Percentiles rank a stretch among this genome's conserved stretches.
phyloP scores from a whole-genome alignment of 108 stramenopile species.

The Ochromonas danica region DNA sequence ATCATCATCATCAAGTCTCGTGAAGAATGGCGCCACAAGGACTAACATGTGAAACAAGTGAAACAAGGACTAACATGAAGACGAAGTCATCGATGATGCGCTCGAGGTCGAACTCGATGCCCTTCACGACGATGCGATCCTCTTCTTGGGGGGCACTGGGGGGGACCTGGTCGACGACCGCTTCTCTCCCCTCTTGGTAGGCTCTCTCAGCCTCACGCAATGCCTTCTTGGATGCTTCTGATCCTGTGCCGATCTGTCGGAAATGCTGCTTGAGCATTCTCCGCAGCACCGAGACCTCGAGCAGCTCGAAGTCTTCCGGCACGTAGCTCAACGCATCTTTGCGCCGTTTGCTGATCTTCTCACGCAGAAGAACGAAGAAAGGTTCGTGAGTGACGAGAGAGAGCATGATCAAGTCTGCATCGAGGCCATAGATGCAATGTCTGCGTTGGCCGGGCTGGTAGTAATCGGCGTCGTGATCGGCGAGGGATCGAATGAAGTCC shows the following conservation, averaged over 20 bases:
- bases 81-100: constrained; percentile 96
- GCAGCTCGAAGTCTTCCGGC: constrained; percentile 85
- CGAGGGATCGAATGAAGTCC: constrained; percentile 50
- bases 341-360: constrained; percentile 87
- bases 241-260: constrained; percentile 43
- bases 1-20: too few species aligned
- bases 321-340: constrained; percentile 90
- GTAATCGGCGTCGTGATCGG: constrained; percentile 32
- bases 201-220: too few species aligned
- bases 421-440: constrained; percentile 94
- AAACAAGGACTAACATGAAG: too few species aligned
- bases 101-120: too few species aligned
- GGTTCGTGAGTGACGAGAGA: constrained; percentile 94
- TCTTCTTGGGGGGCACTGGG: too few species aligned
- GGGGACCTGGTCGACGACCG: too few species aligned
- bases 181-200: too few species aligned
- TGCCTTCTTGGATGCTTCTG: too few species aligned
- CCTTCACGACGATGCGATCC: too few species aligned
- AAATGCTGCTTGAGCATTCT: constrained; percentile 88
- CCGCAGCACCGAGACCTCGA: constrained; percentile 75
- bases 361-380: constrained; percentile 87
- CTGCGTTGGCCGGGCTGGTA: constrained; percentile 52
- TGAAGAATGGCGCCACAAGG: too few species aligned
- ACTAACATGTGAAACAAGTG: too few species aligned
- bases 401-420: constrained; percentile 98